These are phyloP conservation scores for Diaporthe sp. DNA, from an alignment of 2,329 filamentous ascomycete species.

Conservation along the genomic window DNA sequence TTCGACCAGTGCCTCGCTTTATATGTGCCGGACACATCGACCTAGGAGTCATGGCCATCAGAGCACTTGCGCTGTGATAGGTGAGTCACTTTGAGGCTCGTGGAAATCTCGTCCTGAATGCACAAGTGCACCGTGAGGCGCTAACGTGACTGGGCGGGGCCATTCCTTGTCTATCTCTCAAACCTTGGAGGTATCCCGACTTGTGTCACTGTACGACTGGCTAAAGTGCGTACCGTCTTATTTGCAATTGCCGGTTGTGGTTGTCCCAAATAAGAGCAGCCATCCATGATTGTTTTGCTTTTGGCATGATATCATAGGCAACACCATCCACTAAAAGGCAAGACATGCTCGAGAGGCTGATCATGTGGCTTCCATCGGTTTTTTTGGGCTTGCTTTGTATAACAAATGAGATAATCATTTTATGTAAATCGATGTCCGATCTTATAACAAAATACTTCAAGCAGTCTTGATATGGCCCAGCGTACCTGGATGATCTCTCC, in stretches of 20 bases:
- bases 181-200: not conserved
- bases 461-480: not conserved
- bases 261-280: not conserved
- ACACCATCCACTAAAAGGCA: not conserved
- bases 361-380: not conserved
- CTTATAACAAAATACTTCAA: not conserved
- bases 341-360: not conserved
- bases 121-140: conserved; percentile 24
- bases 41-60: not conserved
- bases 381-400: not conserved
- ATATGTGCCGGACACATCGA: not conserved
- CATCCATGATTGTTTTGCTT: not conserved
- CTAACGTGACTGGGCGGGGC: conserved; percentile 29
- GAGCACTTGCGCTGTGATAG: conserved; percentile 6
- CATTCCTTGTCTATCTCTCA: conserved; percentile 29
- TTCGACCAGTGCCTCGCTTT: not conserved
- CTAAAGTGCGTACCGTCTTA: not conserved
- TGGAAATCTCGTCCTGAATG: not conserved
- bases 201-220: conserved; percentile 35
- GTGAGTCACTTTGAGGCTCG: conserved; percentile 24
- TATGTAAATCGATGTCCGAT: not conserved
- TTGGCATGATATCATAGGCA: conserved; percentile 20
- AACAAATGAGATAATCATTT: too few relatives aligned
- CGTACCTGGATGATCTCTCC: not conserved
- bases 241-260: not conserved